Percentiles rank a stretch among this genome's conserved stretches.
Evolutionary conservation across 768 basidiomycete species (phyloP).

Genomic region (Termitomyces eurrhizus): DNA sequence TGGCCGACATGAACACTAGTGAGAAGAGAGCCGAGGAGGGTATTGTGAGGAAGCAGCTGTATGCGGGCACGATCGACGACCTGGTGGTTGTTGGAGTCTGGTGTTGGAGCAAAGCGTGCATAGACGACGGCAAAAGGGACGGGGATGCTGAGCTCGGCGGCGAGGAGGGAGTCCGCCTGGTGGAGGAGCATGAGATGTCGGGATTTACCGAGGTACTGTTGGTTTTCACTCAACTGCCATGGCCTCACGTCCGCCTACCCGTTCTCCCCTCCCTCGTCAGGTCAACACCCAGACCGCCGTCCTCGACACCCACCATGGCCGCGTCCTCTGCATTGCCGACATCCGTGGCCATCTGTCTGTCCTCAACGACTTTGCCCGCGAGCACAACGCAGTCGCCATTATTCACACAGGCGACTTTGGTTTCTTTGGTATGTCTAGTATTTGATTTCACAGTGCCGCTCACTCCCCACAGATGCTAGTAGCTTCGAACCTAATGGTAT

Average conservation of each 20-base stretch:
- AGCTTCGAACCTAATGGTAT: constrained; percentile 73
- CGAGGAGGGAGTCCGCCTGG: constrained; percentile 2
- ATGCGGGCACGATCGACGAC: constrained; percentile 55
- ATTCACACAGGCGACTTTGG: constrained; percentile 99
- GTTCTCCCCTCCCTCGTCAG: constrained; percentile 51
- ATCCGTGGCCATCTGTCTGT: constrained; percentile 83
- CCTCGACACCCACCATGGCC: constrained; percentile 74
- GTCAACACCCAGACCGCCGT: constrained; percentile 78
- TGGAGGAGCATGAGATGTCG: constrained; percentile 9
- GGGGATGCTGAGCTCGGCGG: constrained; percentile 1
- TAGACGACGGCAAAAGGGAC: constrained; percentile 31
- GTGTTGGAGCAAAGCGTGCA: constrained; percentile 35
- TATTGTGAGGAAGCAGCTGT: constrained; percentile 29
- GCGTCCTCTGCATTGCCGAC: constrained; percentile 94
- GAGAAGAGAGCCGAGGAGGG: constrained; percentile 48
- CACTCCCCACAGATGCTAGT: constrained; percentile 49
- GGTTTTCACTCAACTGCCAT: constrained; percentile 15
- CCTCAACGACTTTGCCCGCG: constrained; percentile 87
- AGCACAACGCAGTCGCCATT: constrained; percentile 86
- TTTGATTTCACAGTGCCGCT: not conserved
- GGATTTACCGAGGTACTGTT: constrained; percentile 13
- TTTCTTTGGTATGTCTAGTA: constrained; percentile 71
- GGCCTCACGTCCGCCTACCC: constrained; percentile 37
- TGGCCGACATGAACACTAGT: constrained; percentile 45
- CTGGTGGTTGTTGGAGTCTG: constrained; percentile 25